Percentiles rank a stretch among this genome's conserved stretches.
phyloP scores from a whole-genome alignment of 2,329 filamentous ascomycete genomes.

The Davidsoniella eucalypti region DNA sequence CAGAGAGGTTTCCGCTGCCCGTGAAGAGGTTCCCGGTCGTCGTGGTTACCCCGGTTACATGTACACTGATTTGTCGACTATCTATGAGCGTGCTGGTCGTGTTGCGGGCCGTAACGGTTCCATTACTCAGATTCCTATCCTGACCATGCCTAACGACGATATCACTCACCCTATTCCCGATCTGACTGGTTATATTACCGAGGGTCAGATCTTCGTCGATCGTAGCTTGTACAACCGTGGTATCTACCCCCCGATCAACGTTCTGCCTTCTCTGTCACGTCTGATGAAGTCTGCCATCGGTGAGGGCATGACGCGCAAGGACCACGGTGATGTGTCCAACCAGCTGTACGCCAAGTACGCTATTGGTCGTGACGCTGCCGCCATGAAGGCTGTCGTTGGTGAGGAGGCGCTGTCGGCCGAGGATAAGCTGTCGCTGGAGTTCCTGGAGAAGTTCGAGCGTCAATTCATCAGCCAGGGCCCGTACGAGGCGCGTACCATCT shows the following conservation, averaged over 20 bases:
- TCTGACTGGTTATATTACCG: constrained; percentile 96
- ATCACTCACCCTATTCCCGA: constrained; percentile 98
- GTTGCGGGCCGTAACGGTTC: constrained; percentile 93
- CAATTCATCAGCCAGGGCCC: constrained; percentile 84
- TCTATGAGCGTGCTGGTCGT: constrained; percentile 98
- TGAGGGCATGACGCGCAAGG: constrained; percentile 88
- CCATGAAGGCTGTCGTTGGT: constrained; percentile 98
- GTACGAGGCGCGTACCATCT: constrained; percentile 84
- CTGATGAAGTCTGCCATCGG: constrained; percentile 99
- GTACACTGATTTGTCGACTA: constrained; percentile 99
- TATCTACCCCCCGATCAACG: constrained; percentile 97
- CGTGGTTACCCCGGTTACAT: constrained; percentile 99
- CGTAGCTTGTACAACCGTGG: constrained; percentile 89
- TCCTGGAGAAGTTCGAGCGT: constrained; percentile 95
- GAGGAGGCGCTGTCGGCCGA: constrained; percentile 91
- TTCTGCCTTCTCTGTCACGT: constrained; percentile 90
- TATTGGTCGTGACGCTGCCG: constrained; percentile 92
- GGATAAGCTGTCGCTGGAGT: constrained; percentile 95
- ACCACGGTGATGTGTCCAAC: constrained; percentile 97
- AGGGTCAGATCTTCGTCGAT: constrained; percentile 97
- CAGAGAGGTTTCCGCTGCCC: constrained; percentile 91
- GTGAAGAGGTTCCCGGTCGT: constrained; percentile 97
- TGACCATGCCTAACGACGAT: constrained; percentile 99
- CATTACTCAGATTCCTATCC: constrained; percentile 95
- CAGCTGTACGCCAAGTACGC: constrained; percentile 99